Conservation (phyloP, 164 flowering plant genomes). For the Magnolia kwangsiensis region DNA sequence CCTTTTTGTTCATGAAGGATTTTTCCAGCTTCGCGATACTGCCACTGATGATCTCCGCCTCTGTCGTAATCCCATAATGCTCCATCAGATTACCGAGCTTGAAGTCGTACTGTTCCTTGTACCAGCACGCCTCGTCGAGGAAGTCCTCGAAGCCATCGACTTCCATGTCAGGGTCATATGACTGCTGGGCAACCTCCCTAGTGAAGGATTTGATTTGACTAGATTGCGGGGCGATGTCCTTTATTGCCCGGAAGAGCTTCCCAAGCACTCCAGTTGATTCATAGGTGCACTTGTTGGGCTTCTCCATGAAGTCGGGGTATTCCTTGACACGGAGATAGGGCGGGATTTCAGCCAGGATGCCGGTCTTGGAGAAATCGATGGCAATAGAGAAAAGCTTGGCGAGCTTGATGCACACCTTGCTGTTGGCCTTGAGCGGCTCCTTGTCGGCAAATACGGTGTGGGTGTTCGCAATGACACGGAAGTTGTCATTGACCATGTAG, state of each 20-base stretch:
- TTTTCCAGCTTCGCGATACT: constrained; percentile 52
- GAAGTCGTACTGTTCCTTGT: constrained; percentile 59
- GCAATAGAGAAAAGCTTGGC: constrained; percentile 66
- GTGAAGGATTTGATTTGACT: constrained; percentile 43
- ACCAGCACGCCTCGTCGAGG: constrained; percentile 53
- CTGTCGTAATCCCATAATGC: constrained; percentile 69
- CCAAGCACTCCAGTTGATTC: constrained; percentile 36
- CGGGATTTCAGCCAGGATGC: constrained; percentile 71
- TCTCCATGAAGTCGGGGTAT: constrained; percentile 92
- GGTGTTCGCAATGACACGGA: constrained; percentile 76
- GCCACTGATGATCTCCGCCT: constrained; percentile 74
- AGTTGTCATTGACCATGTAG: constrained; percentile 75
- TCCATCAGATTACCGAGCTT: constrained; percentile 74
- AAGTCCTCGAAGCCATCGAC: constrained; percentile 63
- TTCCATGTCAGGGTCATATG: constrained; percentile 75
- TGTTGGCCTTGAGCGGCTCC: constrained; percentile 42
- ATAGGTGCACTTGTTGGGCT: constrained; percentile 65
- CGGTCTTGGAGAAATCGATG: constrained; percentile 84
- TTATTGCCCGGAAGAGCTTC: constrained; percentile 56
- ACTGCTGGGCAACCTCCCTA: constrained; percentile 40
- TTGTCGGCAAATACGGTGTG: constrained; percentile 72
- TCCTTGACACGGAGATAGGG: constrained; percentile 41
- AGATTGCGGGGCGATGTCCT: constrained; percentile 31
- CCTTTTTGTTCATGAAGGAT: constrained; percentile 48
- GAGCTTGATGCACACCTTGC: constrained; percentile 49